phyloP scores from a whole-genome alignment of 768 basidiomycete genomes.

The Pisolithus marmoratus region DNA sequence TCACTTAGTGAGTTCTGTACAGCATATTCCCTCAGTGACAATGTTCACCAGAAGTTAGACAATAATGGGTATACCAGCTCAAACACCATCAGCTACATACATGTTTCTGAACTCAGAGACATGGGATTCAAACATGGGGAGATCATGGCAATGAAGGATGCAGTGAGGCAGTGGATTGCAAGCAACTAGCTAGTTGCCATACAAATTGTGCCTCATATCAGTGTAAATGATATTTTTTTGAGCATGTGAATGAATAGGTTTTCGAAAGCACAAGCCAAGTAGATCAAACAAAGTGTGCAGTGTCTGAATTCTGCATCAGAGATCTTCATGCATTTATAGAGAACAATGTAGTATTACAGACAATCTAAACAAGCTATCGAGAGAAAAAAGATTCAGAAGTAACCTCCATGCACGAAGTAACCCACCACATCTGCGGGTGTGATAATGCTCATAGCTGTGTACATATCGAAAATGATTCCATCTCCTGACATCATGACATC shows the following conservation, averaged over 20 bases:
- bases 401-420: background rate
- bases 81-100: background rate
- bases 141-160: background rate
- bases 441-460: slow-evolving; percentile 22
- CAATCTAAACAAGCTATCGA: too few relatives aligned
- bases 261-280: too few relatives aligned
- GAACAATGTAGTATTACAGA: too few relatives aligned
- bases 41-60: background rate
- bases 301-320: too few relatives aligned
- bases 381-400: background rate
- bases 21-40: background rate
- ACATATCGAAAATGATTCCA: slow-evolving; percentile 23
- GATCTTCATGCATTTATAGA: too few relatives aligned
- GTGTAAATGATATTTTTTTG: too few relatives aligned
- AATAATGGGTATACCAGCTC: background rate
- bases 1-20: background rate
- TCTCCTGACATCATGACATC: slow-evolving; percentile 2
- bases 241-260: too few relatives aligned
- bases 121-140: background rate
- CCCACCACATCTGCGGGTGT: slow-evolving; percentile 19
- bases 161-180: background rate
- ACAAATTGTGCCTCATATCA: too few relatives aligned
- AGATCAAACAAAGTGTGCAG: too few relatives aligned
- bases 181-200: background rate
- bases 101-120: background rate